Conservation (phyloP, 352 stramenopile genomes). For the Hyaloperonospora arabidopsidis region DNA sequence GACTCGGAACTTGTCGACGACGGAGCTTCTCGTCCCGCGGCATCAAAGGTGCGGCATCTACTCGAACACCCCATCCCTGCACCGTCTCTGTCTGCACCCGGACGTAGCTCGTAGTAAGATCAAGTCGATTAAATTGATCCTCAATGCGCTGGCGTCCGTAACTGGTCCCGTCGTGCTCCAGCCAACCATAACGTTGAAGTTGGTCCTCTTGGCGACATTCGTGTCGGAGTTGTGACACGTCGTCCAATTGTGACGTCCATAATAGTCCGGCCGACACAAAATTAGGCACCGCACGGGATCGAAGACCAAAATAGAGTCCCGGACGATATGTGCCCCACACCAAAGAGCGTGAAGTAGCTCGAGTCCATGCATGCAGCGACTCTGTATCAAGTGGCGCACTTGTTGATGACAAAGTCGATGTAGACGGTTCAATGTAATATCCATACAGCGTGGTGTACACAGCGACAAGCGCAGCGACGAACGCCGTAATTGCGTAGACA, state of each 20-base stretch:
- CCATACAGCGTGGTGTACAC: slow-evolving; percentile 21
- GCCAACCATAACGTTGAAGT: slow-evolving; percentile 75
- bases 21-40: slow-evolving; percentile 38
- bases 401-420: neutral
- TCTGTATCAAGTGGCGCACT: slow-evolving; percentile 24
- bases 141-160: slow-evolving; percentile 58
- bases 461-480: slow-evolving; percentile 26
- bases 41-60: slow-evolving; percentile 34
- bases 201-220: slow-evolving; percentile 71
- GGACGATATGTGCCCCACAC: slow-evolving; percentile 74
- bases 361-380: slow-evolving; percentile 29
- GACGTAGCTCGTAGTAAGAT: slow-evolving; percentile 51
- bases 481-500: slow-evolving; percentile 21
- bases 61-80: slow-evolving; percentile 45
- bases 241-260: slow-evolving; percentile 60
- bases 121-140: slow-evolving; percentile 69
- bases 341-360: slow-evolving; percentile 31
- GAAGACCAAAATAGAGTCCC: slow-evolving; percentile 71
- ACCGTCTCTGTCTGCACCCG: slow-evolving; percentile 24
- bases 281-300: slow-evolving; percentile 54
- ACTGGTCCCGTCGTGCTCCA: slow-evolving; percentile 54
- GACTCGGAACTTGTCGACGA: slow-evolving; percentile 23
- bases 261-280: slow-evolving; percentile 67
- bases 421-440: slow-evolving; percentile 9
- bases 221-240: slow-evolving; percentile 66